These are phyloP conservation scores for Aureobasidium subglaciale DNA, from an alignment of 2,329 filamentous ascomycete species.

Conservation along the genomic window DNA sequence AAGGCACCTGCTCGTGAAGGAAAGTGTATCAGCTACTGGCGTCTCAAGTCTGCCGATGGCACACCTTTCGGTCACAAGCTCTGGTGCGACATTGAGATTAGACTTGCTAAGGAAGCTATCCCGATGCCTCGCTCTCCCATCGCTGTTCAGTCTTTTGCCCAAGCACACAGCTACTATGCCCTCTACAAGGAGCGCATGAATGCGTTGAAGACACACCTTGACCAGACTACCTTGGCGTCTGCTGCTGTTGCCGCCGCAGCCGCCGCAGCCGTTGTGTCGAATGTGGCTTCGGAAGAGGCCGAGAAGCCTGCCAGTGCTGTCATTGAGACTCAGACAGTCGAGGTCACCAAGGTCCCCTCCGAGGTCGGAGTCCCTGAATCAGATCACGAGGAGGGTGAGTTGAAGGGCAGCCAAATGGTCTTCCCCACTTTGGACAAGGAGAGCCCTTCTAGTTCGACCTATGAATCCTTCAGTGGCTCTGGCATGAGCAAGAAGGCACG, in stretches of 20 bases:
- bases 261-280: neutral
- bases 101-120: conserved; percentile 16
- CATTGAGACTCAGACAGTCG: conserved; percentile 27
- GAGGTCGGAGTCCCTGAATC: conserved; percentile 27
- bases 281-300: neutral
- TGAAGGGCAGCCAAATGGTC: conserved; percentile 67
- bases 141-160: neutral
- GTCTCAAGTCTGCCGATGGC: conserved; percentile 73
- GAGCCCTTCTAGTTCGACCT: conserved; percentile 73
- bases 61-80: conserved; percentile 83
- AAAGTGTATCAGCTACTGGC: conserved; percentile 91
- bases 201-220: neutral
- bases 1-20: conserved; percentile 71
- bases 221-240: neutral
- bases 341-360: neutral
- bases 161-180: conserved; percentile 20
- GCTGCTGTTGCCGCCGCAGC: neutral
- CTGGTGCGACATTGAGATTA: conserved; percentile 85
- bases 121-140: neutral
- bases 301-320: neutral
- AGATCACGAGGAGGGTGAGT: conserved; percentile 22
- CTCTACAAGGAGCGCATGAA: conserved; percentile 16
- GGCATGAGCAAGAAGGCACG: conserved; percentile 42
- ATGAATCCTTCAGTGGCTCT: conserved; percentile 46
- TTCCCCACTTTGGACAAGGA: conserved; percentile 96